A percentile compares a stretch with the other conserved stretches of the same genome.
Conservation (phyloP, 1,284 basidiomycete species). For the Pseudozyma thailandica region DNA sequence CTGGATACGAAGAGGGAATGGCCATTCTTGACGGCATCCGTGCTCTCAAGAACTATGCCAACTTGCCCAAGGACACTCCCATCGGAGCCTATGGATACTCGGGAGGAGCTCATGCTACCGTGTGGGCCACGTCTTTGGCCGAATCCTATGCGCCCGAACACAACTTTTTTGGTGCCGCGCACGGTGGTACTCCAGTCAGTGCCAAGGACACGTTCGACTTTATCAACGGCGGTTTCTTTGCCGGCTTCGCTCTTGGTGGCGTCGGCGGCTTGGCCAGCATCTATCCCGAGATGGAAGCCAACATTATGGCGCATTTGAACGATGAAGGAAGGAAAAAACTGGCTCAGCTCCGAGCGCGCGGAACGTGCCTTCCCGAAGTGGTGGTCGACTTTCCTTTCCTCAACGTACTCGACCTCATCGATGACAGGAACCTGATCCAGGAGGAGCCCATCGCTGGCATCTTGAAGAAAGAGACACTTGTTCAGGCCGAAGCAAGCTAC, state of each 20-base stretch:
- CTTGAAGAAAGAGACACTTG: slow-evolving; percentile 42
- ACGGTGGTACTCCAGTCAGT: slow-evolving; percentile 61
- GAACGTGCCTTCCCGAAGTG: slow-evolving; percentile 39
- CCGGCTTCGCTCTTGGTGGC: slow-evolving; percentile 57
- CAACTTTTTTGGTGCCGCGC: slow-evolving; percentile 57
- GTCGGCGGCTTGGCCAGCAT: slow-evolving; percentile 41
- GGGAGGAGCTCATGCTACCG: slow-evolving; percentile 56
- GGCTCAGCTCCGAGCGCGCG: slow-evolving; percentile 17
- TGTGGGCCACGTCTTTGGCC: slow-evolving; percentile 45
- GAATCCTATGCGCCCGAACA: slow-evolving; percentile 50
- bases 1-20: slow-evolving; percentile 52
- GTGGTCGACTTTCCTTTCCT: slow-evolving; percentile 24
- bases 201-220: slow-evolving; percentile 32
- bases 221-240: slow-evolving; percentile 45
- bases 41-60: slow-evolving; percentile 36
- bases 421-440: slow-evolving; percentile 43
- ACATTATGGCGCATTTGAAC: slow-evolving; percentile 21
- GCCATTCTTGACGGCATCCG: slow-evolving; percentile 56
- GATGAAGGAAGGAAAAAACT: slow-evolving; percentile 23
- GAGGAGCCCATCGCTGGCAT: slow-evolving; percentile 23
- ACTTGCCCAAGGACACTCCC: slow-evolving; percentile 24
- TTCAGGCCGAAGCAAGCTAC: slow-evolving; percentile 27
- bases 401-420: slow-evolving; percentile 40
- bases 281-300: slow-evolving; percentile 43
- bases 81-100: slow-evolving; percentile 55